Evolutionary conservation across 257 asterid species (phyloP).

Genomic region (Fraxinus anomala): DNA sequence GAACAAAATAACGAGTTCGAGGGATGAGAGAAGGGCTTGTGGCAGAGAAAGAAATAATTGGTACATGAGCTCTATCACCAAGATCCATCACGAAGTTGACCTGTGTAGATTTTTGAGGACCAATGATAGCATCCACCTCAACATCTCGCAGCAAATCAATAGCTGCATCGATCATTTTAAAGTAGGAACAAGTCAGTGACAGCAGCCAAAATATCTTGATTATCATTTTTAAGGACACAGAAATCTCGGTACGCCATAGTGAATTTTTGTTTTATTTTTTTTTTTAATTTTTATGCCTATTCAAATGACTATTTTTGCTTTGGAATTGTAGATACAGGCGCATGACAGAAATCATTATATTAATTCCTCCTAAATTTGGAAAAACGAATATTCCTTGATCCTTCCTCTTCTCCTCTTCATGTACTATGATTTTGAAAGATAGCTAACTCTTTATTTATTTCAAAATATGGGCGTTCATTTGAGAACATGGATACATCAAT

Average conservation of each 20-base stretch:
- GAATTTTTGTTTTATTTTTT: not conserved
- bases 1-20: conserved; percentile 36
- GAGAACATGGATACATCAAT: not conserved
- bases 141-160: conserved; percentile 29
- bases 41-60: conserved; percentile 39
- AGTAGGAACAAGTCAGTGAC: not conserved
- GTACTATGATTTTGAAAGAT: not conserved
- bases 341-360: no score
- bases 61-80: conserved; percentile 31
- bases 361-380: not conserved
- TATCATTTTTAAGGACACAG: not conserved
- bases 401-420: not conserved
- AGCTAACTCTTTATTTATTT: not conserved
- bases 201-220: not conserved
- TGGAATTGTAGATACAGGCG: not conserved
- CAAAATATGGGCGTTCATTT: not conserved
- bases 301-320: not conserved
- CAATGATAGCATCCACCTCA: conserved; percentile 31
- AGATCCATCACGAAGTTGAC: conserved; percentile 34
- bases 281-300: not conserved
- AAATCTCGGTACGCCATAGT: not conserved
- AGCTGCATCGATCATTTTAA: conserved; percentile 25
- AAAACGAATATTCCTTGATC: no score
- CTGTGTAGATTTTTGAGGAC: conserved; percentile 34
- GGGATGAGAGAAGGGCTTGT: conserved; percentile 33